Conservation (phyloP, 2,329 filamentous ascomycete genomes). For the Plenodomus tracheiphilus region DNA sequence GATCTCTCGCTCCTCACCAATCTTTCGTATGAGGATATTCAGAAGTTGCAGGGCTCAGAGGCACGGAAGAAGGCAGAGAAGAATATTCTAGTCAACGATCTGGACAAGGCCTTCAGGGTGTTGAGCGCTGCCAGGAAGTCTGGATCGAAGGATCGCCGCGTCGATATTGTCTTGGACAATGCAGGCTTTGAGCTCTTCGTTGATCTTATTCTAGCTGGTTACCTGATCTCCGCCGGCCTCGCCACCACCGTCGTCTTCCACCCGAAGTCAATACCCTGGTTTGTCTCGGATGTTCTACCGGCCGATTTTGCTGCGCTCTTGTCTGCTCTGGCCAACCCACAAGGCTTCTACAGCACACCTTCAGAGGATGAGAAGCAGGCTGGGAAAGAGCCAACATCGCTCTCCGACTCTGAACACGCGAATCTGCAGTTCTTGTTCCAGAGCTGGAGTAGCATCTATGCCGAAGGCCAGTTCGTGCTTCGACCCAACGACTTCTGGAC, state of each 20-base stretch:
- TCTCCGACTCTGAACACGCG: constrained; percentile 68
- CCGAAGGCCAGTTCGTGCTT: constrained; percentile 80
- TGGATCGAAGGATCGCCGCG: constrained; percentile 67
- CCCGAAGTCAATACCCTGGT: constrained; percentile 96
- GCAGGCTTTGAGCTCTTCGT: constrained; percentile 97
- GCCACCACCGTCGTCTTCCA: constrained; percentile 87
- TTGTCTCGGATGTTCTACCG: constrained; percentile 92
- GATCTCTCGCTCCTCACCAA: constrained; percentile 89
- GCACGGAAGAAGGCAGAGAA: constrained; percentile 84
- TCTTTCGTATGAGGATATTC: constrained; percentile 92
- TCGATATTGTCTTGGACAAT: constrained; percentile 96
- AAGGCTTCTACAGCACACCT: constrained; percentile 75
- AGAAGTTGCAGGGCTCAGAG: constrained; percentile 88
- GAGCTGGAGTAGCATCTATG: constrained; percentile 78
- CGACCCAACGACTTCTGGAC: constrained; percentile 94
- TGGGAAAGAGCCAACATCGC: constrained; percentile 60
- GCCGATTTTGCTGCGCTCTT: constrained; percentile 83
- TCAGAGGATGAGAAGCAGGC: constrained; percentile 65
- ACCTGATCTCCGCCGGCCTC: constrained; percentile 79
- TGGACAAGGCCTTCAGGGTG: constrained; percentile 70
- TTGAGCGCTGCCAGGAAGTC: constrained; percentile 68
- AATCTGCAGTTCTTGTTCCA: constrained; percentile 77
- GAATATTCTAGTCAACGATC: constrained; percentile 90
- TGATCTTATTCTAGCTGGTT: constrained; percentile 88
- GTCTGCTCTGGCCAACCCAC: constrained; percentile 75